Base-by-base conservation (phyloP, 345 rosid genomes). In the Gossypium rotundifolium region DNA sequence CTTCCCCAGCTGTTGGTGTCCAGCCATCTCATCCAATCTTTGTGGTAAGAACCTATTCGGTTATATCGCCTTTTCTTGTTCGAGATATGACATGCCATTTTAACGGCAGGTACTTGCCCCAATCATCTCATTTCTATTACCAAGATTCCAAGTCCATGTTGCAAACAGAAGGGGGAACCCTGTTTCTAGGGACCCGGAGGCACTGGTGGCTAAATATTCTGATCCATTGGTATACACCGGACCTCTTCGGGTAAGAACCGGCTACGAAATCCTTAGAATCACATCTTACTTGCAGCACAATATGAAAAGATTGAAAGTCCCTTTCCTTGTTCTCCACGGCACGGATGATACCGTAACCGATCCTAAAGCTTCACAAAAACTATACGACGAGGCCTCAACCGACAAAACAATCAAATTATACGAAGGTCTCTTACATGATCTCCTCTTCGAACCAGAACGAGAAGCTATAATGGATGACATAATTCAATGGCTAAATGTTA, bases 1-100 rank as follows among this genome's bases (percentile, higher is more conserved):
- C 99, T 80, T 95, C 99, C 66, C 98, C 99, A 14, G 98, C 99
- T 17, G 89, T 93, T 42, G 96, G 99, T 73, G 99, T 95, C 75
- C 91, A 93, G 85, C 98, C 98, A 23, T 87, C 96, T 0, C 96
- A 95, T 89, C 97, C 98, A 6, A 88, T 95, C 60, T 90, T 85
- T 51, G 59, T 81, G 68, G 99, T 89, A 81, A 76, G 87, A 68
- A 55, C 29, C 13, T 66, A 75, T 25, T 45, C 14, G 18, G 2
- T 18, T 18, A 76, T 27, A 65, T 58, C 46, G 51, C 14, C 8
- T 7, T 25, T 67, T 48, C 27, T 12, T 51, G 51, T 7, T 9
- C 5, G 44, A n/a, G 3, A 16, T 12, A 51, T 65, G 44, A 9
- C 13, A 67, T 64, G 22, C 2, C 58, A 53, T 49, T 29, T 68